Base-by-base conservation (phyloP, 208 protist species). In the Acanthamoeba rhysodes region DNA sequence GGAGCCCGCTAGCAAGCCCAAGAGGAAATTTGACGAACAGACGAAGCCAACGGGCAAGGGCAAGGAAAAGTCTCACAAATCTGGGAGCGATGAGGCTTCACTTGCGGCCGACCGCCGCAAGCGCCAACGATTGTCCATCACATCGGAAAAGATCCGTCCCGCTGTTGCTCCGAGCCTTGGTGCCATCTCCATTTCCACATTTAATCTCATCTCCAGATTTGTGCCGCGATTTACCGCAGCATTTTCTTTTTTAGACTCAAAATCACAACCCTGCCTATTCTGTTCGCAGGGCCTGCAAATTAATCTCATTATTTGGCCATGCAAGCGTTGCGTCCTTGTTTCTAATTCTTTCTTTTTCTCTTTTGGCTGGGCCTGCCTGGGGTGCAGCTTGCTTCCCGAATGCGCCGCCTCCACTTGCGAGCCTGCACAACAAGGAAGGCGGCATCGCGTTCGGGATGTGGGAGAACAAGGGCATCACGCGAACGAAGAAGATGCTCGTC, bases 401-500 rank as follows among this genome's bases (percentile, higher is more conserved):
- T 24, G 76, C 41, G 22, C 76, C 76, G 12, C 76, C 76, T 24
- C 76, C 76, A 20, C 22, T 85, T 22, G 14, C 32, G 14, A 57
- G 20, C 8, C 76, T 85, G 48, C 76, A 85, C 41, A 85, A 85
- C n/a, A 32, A 85, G 8, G 76, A 85, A 20, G 76, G 41, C n/a
- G 76, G 76, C 20, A 50, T 85, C 27, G 41, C 32, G 76, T 85
- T 85, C 41, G 76, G 76, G 8, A 27, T 85, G 34, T 85, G 76
- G 76, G 76, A 85, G 29, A 50, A 85, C 45, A 85, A 50, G n/a
- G 32, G 41, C 22, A 24, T 50, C 76, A n/a, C n/a, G 12, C 76
- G 76, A 57, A 85, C 76, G 27, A 50, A 57, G 45, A 85, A 57
- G 76, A 85, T 85, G 76, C 10, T 85, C 7, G 76, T 85, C 2